Evolutionary conservation across 2,329 filamentous ascomycete species (phyloP), one percentile per base, ranked within the genome.

Genomic region (Parastagonospora avenae): DNA sequence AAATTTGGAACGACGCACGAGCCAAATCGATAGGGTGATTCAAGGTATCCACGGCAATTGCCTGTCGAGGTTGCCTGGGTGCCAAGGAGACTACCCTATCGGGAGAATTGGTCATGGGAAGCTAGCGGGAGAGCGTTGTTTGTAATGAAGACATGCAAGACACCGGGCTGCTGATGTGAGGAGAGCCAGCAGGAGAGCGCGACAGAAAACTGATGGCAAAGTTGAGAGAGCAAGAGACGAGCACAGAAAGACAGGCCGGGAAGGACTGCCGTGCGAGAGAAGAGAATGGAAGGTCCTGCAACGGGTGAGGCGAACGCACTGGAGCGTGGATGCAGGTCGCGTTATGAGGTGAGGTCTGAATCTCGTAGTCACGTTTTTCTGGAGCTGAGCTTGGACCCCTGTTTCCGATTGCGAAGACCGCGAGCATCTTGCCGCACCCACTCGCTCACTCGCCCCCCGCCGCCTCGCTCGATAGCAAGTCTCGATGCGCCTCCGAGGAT

Each of bases 401-500:
- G 19, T 24, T 24, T 24, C 19, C 19, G 19, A 24, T 24, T 24
- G 19, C 19, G 19, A 24, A 24, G 19, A 24, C 19, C 19, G 19
- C 19, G 19, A 24, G 19, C 19, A 57, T 42, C 46, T 53, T 52
- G 50, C 48, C 62, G 46, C 51, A 35, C 35, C 45, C 53, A 49
- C 50, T 30, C 54, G 49, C 54, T 57, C 45, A 50, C 57, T 42
- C 40, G 52, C 48, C 51, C 59, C 55, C 61, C 62, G 57, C 57
- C 57, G 39, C 50, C 38, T 48, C 44, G 1, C 37, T 9, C 37
- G 8, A 10, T 43, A 41, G 38, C 48, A 41, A 56, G 62, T 46
- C 54, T 53, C 60, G 54, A 73, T 74, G 70, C 59, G 53, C 52
- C 57, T 57, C 64, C 61, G 61, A 73, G 64, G 60, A 74, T 74